Conservation (phyloP, 306 rosid genomes). For the Quercus gilva region DNA sequence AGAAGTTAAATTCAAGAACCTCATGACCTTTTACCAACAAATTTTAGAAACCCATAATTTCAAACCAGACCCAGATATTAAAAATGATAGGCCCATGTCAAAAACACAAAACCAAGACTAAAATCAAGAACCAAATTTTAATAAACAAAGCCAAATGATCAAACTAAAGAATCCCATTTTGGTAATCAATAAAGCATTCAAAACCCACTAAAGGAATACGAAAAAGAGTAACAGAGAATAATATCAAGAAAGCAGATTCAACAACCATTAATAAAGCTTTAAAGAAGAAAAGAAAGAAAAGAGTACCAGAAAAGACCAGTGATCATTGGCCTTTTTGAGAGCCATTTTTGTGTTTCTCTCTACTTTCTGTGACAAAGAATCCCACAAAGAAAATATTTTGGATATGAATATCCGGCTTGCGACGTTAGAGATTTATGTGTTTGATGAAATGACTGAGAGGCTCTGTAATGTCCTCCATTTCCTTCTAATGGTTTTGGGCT, state of each 20-base stretch:
- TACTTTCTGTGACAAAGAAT: conserved; percentile 13
- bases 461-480: conserved; percentile 18
- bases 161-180: background rate
- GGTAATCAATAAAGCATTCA: background rate
- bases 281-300: background rate
- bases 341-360: conserved; percentile 18
- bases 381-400: background rate
- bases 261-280: background rate
- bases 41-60: background rate
- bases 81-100: background rate
- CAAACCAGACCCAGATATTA: background rate
- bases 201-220: background rate
- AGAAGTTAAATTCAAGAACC: background rate
- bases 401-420: background rate
- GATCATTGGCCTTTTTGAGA: conserved; percentile 39
- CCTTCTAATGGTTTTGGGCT: background rate
- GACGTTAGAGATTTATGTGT: conserved; percentile 7
- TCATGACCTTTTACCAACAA: background rate
- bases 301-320: conserved; percentile 76
- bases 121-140: background rate
- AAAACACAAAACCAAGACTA: background rate
- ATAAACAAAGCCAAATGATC: background rate
- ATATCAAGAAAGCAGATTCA: background rate
- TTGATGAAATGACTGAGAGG: background rate
- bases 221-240: background rate